A percentile compares a stretch with the other conserved stretches of the same genome.
These are phyloP conservation scores for Saccharata proteae DNA, from an alignment of 2,329 filamentous ascomycete species.

Conservation along the genomic window DNA sequence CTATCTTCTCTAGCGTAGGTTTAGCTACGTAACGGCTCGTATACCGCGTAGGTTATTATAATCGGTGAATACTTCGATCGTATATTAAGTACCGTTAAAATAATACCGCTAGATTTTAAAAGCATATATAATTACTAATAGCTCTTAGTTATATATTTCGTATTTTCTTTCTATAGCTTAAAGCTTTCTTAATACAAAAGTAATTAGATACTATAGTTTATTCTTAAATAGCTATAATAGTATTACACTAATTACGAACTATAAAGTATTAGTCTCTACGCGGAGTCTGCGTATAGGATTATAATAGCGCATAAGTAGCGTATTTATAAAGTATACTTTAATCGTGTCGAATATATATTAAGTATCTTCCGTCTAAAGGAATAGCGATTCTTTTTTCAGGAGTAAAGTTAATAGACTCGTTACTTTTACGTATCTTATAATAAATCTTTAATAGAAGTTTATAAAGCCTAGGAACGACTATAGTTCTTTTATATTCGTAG, in stretches of 20 bases:
- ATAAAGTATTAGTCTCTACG: neutral
- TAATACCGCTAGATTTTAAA: slow-evolving; percentile 13
- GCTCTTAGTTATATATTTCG: slow-evolving; percentile 19
- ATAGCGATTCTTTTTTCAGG: neutral
- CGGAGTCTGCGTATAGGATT: neutral
- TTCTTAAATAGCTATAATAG: neutral
- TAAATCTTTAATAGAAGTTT: slow-evolving; percentile 17
- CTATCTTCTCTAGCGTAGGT: slow-evolving; percentile 4
- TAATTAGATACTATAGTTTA: neutral
- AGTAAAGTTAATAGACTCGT: slow-evolving; percentile 4
- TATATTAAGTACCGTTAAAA: too few species aligned
- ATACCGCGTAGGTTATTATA: too few species aligned
- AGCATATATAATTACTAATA: slow-evolving; percentile 20
- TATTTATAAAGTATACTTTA: neutral
- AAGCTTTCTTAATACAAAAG: slow-evolving; percentile 16
- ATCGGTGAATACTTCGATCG: slow-evolving; percentile 15
- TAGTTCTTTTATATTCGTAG: slow-evolving; percentile 7
- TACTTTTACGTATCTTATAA: slow-evolving; percentile 13
- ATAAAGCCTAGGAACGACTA: slow-evolving; percentile 13
- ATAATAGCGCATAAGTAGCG: neutral
- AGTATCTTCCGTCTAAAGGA: neutral
- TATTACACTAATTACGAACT: neutral
- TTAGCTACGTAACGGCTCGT: slow-evolving; percentile 18
- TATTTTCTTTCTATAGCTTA: slow-evolving; percentile 14
- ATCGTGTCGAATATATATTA: neutral